Evolutionary conservation across 192 early-diverging fungal species (phyloP), one percentile per base, ranked within the genome.

Genomic region (Umbelopsis vinacea): DNA sequence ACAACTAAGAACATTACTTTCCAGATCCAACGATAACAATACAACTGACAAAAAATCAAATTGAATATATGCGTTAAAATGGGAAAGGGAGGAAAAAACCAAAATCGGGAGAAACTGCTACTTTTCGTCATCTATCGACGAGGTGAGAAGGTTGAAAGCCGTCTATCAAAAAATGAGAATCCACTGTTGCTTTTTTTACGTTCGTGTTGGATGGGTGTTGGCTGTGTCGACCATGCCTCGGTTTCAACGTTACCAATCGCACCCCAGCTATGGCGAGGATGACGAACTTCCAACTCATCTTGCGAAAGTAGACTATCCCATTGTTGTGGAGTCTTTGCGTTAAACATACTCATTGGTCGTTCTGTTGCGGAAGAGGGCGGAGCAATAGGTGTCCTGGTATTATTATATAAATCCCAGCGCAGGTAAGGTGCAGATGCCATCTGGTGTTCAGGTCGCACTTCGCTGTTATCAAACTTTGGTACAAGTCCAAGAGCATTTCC

Each of bases 81-180:
- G 33, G 33, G 11, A 17, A 63, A 29, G 0, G 3, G n/a, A 19
- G 0, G 7, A 38, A 37, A n/a, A 5, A 3, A 38, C 12, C 10
- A 63, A 63, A 63, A 29, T 63, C 37, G 33, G 6, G 2, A 17
- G 15, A 35, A 60, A 15, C 26, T 10, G 33, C 0, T 12, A 29
- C 1, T 19, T 17, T 14, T 35, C 4, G 9, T 60, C 15, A 63
- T 1, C 5, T 63, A 63, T 63, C 57, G 57, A 14, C 57, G 57
- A 37, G 57, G 57, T 14, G 57, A 63, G 19, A 63, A 63, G 17
- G 57, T 29, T 12, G 57, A 63, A 29, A 63, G 33, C 17, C 57
- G 57, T 63, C 57, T 63, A 38, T 63, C 57, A 33, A 63, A 63
- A 8, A 63, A 63, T 29, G 57, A 63, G 19, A 63, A 63, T 63